Evolutionary conservation across 148 eudicot species (phyloP).

Genomic region (Silene uniflora): DNA sequence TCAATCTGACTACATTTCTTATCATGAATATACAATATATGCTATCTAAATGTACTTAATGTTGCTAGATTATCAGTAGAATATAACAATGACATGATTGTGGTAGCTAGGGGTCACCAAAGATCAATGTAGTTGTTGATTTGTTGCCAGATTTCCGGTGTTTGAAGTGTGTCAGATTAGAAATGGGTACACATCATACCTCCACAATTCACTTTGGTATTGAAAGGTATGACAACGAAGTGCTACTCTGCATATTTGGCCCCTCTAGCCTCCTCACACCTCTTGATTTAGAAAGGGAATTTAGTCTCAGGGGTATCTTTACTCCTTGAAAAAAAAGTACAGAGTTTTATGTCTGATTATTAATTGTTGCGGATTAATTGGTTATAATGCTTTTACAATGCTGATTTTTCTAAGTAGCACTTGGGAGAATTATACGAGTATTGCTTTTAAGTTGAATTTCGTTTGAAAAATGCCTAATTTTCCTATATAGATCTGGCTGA

Average conservation of each 20-base stretch:
- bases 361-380: too few relatives aligned
- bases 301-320: conserved; percentile 68
- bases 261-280: conserved; percentile 48
- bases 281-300: conserved; percentile 73
- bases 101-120: conserved; percentile 83
- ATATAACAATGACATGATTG: not conserved
- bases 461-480: too few relatives aligned
- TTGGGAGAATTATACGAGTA: too few relatives aligned
- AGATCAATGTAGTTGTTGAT: conserved; percentile 85
- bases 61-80: not conserved
- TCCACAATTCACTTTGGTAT: conserved; percentile 92
- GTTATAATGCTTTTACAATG: too few relatives aligned
- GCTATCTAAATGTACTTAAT: not conserved
- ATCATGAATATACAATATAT: too few relatives aligned
- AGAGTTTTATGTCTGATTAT: too few relatives aligned
- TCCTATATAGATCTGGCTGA: too few relatives aligned
- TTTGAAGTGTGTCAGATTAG: conserved; percentile 39
- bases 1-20: too few relatives aligned
- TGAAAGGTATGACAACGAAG: conserved; percentile 53
- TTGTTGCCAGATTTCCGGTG: conserved; percentile 61
- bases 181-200: conserved; percentile 74
- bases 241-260: not conserved
- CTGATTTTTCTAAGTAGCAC: too few relatives aligned
- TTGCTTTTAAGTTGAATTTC: too few relatives aligned
- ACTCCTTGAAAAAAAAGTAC: too few relatives aligned